Percentiles rank a stretch among this genome's conserved stretches.
Conservation (phyloP, 208 protist genomes). For the Strigomonas culicis region DNA sequence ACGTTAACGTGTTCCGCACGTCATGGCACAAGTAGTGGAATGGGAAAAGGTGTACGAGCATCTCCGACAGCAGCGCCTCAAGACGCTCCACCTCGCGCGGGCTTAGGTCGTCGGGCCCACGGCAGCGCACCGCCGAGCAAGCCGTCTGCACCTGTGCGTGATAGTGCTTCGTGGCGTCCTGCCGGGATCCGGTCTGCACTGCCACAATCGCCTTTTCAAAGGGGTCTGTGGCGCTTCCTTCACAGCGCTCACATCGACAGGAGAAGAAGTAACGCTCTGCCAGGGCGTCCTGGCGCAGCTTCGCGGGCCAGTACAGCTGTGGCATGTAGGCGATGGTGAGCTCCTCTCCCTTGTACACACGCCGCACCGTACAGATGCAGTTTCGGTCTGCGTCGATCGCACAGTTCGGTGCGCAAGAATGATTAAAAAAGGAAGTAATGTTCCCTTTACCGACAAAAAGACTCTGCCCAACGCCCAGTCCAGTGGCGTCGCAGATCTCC, state of each 20-base stretch:
- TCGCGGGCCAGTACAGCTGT: constrained; percentile 80
- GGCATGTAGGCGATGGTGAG: constrained; percentile 84
- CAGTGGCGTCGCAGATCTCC: constrained; percentile 51
- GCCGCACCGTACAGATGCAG: constrained; percentile 62
- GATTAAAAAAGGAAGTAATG: constrained; percentile 70
- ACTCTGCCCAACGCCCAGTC: constrained; percentile 73
- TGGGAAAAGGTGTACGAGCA: constrained; percentile 46
- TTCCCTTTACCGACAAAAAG: constrained; percentile 5
- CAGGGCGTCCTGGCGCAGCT: constrained; percentile 56
- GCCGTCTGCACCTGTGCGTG: constrained; percentile 43
- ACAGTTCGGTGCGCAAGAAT: constrained; percentile 83
- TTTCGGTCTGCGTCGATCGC: constrained; percentile 39
- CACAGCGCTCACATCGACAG: constrained; percentile 70
- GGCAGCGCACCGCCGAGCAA: constrained; percentile 41
- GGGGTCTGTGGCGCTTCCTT: constrained; percentile 19
- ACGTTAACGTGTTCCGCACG: constrained; percentile 76
- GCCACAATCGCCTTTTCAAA: constrained; percentile 51
- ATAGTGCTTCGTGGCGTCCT: constrained; percentile 34
- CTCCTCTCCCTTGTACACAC: constrained; percentile 54
- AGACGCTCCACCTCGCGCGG: constrained; percentile 33
- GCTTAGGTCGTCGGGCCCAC: constrained; percentile 30
- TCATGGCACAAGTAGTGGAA: constrained; percentile 86
- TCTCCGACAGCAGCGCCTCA: constrained; percentile 34
- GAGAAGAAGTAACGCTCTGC: constrained; percentile 68
- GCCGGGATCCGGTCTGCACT: constrained; percentile 23